Percentiles rank a stretch among this genome's conserved stretches.
These are phyloP conservation scores for Camelina hispida DNA, from an alignment of 345 rosid genomes.

Conservation along the genomic window DNA sequence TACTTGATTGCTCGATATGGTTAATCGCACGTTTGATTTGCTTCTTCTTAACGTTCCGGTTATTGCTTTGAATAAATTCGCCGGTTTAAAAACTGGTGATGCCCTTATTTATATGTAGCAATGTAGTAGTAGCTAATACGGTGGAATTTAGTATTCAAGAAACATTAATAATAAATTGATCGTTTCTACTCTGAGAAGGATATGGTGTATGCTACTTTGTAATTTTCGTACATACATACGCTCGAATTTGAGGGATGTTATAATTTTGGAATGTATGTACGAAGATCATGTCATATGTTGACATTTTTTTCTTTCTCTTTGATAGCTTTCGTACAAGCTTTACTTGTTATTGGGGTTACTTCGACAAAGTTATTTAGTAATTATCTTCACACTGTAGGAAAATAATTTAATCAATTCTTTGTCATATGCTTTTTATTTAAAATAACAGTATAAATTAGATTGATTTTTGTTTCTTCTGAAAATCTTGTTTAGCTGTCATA, in stretches of 20 bases:
- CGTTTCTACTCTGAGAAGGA: background rate
- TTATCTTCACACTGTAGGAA: background rate
- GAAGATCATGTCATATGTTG: background rate
- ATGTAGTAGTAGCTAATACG: slow-evolving; percentile 16
- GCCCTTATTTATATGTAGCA: slow-evolving; percentile 35
- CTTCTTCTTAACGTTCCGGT: slow-evolving; percentile 15
- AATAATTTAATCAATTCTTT: background rate
- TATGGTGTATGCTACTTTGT: background rate
- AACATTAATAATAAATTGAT: slow-evolving; percentile 7
- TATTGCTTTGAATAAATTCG: slow-evolving; percentile 33
- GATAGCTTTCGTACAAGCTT: background rate
- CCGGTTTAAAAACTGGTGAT: slow-evolving; percentile 15
- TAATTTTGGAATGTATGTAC: background rate
- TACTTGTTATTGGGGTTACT: background rate
- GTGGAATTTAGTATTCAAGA: background rate
- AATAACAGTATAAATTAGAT: background rate
- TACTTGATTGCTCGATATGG: slow-evolving; percentile 3
- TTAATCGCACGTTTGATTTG: slow-evolving; percentile 12
- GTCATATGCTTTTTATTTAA: background rate
- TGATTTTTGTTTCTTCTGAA: background rate
- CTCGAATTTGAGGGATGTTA: background rate
- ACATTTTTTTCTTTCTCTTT: background rate
- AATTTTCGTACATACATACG: background rate
- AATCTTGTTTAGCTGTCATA: background rate
- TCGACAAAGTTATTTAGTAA: background rate